phyloP scores from a whole-genome alignment of 805 yeast genomes.

The Candida insectalens region DNA sequence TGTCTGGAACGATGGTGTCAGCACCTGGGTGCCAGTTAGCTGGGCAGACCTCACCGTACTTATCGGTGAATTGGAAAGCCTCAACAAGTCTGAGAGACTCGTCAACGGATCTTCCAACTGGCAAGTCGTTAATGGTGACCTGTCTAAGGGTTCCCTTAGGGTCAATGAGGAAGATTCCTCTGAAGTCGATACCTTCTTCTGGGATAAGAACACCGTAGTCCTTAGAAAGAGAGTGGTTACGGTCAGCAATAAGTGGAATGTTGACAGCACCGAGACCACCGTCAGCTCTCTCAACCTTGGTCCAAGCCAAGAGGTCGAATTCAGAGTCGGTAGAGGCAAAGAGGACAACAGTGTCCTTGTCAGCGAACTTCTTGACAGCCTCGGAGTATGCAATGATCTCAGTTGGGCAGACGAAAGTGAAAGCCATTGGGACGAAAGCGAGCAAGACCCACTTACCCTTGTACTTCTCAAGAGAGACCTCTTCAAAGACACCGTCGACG shows the following conservation, averaged over 20 bases:
- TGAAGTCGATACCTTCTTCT: slow-evolving; percentile 94
- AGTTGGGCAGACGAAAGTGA: slow-evolving; percentile 99
- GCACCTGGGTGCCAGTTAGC: slow-evolving; percentile 98
- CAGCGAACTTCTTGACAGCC: slow-evolving; percentile 83
- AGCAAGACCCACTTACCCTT: slow-evolving; percentile 96
- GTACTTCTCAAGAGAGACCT: slow-evolving; percentile 87
- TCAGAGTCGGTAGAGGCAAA: slow-evolving; percentile 98
- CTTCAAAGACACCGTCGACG: slow-evolving; percentile 93
- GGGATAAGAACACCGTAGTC: slow-evolving; percentile 97
- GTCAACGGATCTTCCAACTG: slow-evolving; percentile 98
- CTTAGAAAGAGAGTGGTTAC: slow-evolving; percentile 88
- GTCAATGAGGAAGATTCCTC: slow-evolving; percentile 97
- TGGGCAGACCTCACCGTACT: slow-evolving; percentile 99
- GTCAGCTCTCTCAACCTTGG: slow-evolving; percentile 89
- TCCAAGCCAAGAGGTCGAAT: slow-evolving; percentile 96
- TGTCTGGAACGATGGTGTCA: slow-evolving; percentile 83
- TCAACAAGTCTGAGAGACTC: slow-evolving; percentile 96
- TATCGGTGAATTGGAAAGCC: slow-evolving; percentile 99
- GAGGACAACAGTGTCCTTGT: slow-evolving; percentile 77
- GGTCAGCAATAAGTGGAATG: slow-evolving; percentile 93
- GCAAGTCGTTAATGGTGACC: slow-evolving; percentile 95
- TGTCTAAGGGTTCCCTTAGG: slow-evolving; percentile 94
- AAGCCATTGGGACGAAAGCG: slow-evolving; percentile 97
- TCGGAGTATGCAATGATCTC: slow-evolving; percentile 98
- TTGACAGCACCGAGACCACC: slow-evolving; percentile 97